Base-by-base conservation (phyloP, 129 eudicot species). In the Helianthus tuberosus region DNA sequence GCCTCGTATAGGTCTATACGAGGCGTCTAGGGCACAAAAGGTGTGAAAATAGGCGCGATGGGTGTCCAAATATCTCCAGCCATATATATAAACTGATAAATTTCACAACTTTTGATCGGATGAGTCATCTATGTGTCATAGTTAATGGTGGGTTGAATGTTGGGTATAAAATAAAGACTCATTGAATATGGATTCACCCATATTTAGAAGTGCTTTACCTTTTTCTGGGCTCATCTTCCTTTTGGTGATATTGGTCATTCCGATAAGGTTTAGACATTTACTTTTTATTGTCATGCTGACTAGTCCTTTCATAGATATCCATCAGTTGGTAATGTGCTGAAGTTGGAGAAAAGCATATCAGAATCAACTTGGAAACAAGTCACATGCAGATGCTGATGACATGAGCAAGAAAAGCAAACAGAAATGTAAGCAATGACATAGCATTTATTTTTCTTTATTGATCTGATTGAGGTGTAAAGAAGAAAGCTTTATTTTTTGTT, bases 101-200 rank as follows among this genome's bases (percentile, higher is more conserved):
- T 11, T n/a, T 63, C 7, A 32, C 54, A 52, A 50, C 65, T 78
- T 68, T 53, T 57, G 35, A 70, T 74, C 74, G 72, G 76, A 55
- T 54, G 80, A 67, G 81, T 69, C 75, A 74, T 73, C 38, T 57
- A 66, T 62, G 17, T 25, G 64, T 63, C 86, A 82, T 78, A 3
- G 39, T 13, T 47, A n/a, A 10, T 4, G 75, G 75, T 48, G 74
- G 75, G 58, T 67, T 43, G 68, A 12, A n/a, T 65, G 7, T 20
- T 23, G 71, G 63, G 64, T 44, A 74, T 62, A 51, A 74, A 49
- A 50, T 50, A 63, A 35, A 50, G 52, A 39, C 52, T 52, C 61
- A 60, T 20, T 20, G 23, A 20, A 20, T 20, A 20, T 14, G 14
- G 69, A 73, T 61, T 29, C 47, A 2, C 29, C 41, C 5, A 36